Conservation (phyloP, 202 grass and related monocot species). For the Schoenoplectus tabernaemontani region DNA sequence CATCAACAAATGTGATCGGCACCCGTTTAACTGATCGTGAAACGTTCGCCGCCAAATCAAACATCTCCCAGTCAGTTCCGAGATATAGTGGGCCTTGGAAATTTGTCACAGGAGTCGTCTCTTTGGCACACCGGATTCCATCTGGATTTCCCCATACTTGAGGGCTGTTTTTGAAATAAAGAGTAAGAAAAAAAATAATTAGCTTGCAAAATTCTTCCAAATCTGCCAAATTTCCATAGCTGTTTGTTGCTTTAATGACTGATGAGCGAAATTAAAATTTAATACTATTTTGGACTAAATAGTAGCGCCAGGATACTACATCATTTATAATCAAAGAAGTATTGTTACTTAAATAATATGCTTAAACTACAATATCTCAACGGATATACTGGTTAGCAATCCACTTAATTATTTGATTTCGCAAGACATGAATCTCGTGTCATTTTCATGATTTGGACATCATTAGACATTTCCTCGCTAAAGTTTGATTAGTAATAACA, state of each 20-base stretch:
- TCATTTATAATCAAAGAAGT: background rate
- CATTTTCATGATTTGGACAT: background rate
- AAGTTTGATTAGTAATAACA: background rate
- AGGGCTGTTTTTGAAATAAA: constrained; percentile 32
- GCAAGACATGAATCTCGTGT: background rate
- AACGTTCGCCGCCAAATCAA: constrained; percentile 36
- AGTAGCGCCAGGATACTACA: background rate
- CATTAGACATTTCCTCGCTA: background rate
- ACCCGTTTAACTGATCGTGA: constrained; percentile 31
- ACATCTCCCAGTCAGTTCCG: constrained; percentile 75
- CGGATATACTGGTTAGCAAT: background rate
- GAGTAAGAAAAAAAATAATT: background rate
- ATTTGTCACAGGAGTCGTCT: constrained; percentile 66
- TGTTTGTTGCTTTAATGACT: constrained; percentile 1
- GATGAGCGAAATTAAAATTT: background rate
- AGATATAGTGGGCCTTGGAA: constrained; percentile 45
- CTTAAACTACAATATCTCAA: background rate
- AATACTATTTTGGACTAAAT: background rate
- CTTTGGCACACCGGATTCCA: constrained; percentile 74
- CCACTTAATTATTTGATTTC: background rate
- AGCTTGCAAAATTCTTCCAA: background rate
- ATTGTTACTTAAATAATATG: background rate
- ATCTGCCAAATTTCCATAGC: background rate
- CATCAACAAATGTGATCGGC: constrained; percentile 65
- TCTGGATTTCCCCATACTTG: constrained; percentile 69